Conservation (phyloP, 2,329 filamentous ascomycete genomes). For the Botrytis byssoidea region DNA sequence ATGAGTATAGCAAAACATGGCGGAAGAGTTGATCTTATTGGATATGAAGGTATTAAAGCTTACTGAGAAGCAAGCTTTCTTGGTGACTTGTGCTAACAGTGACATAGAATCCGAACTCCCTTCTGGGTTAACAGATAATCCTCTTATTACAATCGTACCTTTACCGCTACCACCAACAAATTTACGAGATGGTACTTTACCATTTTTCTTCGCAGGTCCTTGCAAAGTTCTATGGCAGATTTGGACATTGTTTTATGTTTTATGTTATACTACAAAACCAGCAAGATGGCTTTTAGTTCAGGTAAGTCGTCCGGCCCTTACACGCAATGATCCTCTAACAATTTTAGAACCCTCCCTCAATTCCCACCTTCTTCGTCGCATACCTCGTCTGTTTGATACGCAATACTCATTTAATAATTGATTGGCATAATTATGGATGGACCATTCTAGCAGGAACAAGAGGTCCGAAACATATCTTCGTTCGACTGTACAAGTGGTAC, state of each 20-base stretch:
- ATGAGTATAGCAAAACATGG: constrained; percentile 84
- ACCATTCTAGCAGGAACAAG: constrained; percentile 73
- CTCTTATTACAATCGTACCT: constrained; percentile 68
- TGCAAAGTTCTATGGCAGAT: constrained; percentile 86
- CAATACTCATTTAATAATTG: constrained; percentile 79
- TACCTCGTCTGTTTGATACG: constrained; percentile 71
- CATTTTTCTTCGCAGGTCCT: constrained; percentile 77
- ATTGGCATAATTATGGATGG: constrained; percentile 99
- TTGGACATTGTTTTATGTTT: constrained; percentile 64
- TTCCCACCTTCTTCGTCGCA: constrained; percentile 81
- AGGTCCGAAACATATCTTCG: constrained; percentile 66
- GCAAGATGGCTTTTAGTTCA: constrained; percentile 78
- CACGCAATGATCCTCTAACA: neutral
- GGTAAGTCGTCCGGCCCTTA: neutral
- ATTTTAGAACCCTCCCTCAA: constrained; percentile 88
- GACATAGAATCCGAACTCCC: constrained; percentile 72
- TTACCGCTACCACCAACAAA: constrained; percentile 65
- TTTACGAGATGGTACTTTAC: constrained; percentile 65
- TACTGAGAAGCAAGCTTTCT: neutral
- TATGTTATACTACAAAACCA: constrained; percentile 73
- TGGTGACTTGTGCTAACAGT: constrained; percentile 17
- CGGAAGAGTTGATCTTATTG: constrained; percentile 78
- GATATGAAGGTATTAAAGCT: constrained; percentile 67
- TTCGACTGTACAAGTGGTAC: constrained; percentile 72
- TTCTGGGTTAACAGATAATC: constrained; percentile 69